Conservation (phyloP, 1,284 basidiomycete genomes). For the Hemileia vastatrix region DNA sequence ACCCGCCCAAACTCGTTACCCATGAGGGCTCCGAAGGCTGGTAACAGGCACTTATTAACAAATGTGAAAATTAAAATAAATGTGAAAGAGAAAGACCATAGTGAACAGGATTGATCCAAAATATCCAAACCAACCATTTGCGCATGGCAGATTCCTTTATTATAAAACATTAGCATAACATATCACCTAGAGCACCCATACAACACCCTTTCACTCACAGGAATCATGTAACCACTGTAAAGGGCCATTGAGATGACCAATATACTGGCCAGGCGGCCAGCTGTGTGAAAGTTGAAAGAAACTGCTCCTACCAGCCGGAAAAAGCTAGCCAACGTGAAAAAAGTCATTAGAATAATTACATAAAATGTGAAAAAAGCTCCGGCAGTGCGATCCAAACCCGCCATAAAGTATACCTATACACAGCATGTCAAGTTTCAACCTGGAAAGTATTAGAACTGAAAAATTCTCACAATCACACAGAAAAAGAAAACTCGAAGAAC, state of each 20-base stretch:
- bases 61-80: background rate
- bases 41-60: no score
- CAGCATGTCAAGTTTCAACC: background rate
- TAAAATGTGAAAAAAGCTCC: constrained; percentile 50
- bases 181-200: no score
- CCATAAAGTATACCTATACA: constrained; percentile 40
- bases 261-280: constrained; percentile 49
- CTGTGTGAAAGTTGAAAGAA: constrained; percentile 48
- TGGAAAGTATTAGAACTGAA: no score
- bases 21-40: constrained; percentile 60
- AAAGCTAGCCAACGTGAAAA: constrained; percentile 44
- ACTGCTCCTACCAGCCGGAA: constrained; percentile 49
- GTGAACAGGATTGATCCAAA: constrained; percentile 49
- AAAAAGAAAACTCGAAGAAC: constrained; percentile 49
- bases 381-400: constrained; percentile 46
- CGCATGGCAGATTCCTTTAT: constrained; percentile 70
- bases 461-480: constrained; percentile 47
- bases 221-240: constrained; percentile 32
- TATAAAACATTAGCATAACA: no score
- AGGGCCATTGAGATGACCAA: constrained; percentile 14
- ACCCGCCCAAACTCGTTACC: constrained; percentile 74
- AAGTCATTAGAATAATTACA: constrained; percentile 35
- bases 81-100: constrained; percentile 54
- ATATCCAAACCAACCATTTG: constrained; percentile 76
- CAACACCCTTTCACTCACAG: constrained; percentile 5